A percentile compares a stretch with the other conserved stretches of the same genome.
phyloP scores from a whole-genome alignment of 73 alveolate genomes.

The Paramecium biaurelia region DNA sequence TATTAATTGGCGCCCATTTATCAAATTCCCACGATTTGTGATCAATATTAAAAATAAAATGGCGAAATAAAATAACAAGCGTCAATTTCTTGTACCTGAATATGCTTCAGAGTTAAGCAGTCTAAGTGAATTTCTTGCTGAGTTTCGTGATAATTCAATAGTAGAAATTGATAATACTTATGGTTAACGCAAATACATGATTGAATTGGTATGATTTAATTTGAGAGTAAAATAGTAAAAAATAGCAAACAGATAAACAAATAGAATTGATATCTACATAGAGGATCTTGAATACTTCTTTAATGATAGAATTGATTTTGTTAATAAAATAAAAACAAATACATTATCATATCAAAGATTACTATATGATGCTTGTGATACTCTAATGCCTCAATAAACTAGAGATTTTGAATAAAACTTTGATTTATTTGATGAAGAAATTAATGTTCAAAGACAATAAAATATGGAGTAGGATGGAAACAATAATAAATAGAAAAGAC shows the following conservation, averaged over 20 bases:
- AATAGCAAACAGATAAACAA: conserved; percentile 77
- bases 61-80: not conserved
- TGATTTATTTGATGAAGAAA: conserved; percentile 67
- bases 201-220: conserved; percentile 22
- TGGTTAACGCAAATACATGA: conserved; percentile 58
- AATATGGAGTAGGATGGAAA: conserved; percentile 66
- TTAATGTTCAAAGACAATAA: conserved; percentile 73
- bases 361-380: conserved; percentile 80
- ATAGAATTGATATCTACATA: conserved; percentile 70
- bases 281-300: conserved; percentile 80
- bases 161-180: not conserved
- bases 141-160: not conserved
- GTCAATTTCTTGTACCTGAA: conserved; percentile 18
- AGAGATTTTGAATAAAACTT: conserved; percentile 59
- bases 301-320: conserved; percentile 72
- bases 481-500: conserved; percentile 30
- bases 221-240: conserved; percentile 54
- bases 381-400: not conserved
- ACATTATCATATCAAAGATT: conserved; percentile 81
- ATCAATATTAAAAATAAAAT: not conserved
- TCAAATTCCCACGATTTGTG: not conserved
- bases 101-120: not conserved
- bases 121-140: not conserved
- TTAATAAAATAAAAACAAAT: conserved; percentile 77
- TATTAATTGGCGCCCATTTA: conserved; percentile 29